Evolutionary conservation across 805 yeast genomes (phyloP).

Genomic region (Candida wancherniae): DNA sequence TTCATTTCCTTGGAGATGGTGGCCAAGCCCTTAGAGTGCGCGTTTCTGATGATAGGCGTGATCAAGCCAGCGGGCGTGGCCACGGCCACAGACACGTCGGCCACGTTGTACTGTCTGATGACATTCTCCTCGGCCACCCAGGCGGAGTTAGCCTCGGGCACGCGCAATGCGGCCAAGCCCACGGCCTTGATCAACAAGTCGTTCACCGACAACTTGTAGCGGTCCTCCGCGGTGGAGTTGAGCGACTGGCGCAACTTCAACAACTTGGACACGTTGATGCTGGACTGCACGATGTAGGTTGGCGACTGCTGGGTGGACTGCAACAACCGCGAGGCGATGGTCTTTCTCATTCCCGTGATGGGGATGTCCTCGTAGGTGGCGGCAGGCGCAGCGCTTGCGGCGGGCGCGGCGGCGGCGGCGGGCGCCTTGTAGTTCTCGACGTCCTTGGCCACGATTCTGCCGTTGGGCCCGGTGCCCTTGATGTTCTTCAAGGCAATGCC

Average conservation of each 20-base stretch:
- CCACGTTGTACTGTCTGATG: conserved; percentile 85
- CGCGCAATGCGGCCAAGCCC: conserved; percentile 82
- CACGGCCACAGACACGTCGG: conserved; percentile 97
- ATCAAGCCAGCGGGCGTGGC: conserved; percentile 96
- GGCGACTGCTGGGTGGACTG: conserved; percentile 86
- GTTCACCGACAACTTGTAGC: conserved; percentile 87
- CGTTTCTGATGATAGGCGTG: conserved; percentile 91
- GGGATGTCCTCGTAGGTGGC: conserved; percentile 77
- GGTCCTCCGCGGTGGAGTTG: conserved; percentile 78
- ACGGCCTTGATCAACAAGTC: conserved; percentile 93
- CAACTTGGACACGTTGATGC: conserved; percentile 81
- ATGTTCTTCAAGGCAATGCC: conserved; percentile 83
- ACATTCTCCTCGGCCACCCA: conserved; percentile 88
- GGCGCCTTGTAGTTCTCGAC: conserved; percentile 64
- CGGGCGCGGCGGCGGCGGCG: conserved; percentile 36
- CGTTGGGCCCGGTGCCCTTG: conserved; percentile 91
- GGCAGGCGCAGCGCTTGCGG: conserved; percentile 45
- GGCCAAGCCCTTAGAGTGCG: conserved; percentile 81
- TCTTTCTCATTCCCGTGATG: conserved; percentile 86
- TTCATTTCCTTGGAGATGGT: conserved; percentile 79
- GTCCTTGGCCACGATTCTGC: conserved; percentile 89
- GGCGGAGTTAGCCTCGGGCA: conserved; percentile 90
- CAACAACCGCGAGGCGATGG: conserved; percentile 83
- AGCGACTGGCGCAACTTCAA: conserved; percentile 88
- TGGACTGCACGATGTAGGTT: conserved; percentile 85